Evolutionary conservation across 345 rosid genomes (phyloP).

Genomic region (Pugionium dolabratum): DNA sequence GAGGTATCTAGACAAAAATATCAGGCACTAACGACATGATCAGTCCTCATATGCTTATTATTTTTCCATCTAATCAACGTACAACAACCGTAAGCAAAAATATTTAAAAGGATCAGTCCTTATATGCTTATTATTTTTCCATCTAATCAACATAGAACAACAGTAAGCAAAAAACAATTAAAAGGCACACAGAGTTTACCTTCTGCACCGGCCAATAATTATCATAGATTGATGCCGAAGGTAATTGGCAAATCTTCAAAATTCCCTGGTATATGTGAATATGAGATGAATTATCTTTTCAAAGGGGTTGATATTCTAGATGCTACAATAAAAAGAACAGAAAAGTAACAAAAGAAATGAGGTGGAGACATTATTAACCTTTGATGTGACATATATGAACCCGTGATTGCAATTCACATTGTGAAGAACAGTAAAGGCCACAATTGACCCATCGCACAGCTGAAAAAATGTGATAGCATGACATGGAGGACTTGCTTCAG

Average conservation of each 20-base stretch:
- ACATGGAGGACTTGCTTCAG: conserved; percentile 29
- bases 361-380: conserved; percentile 48
- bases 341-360: conserved; percentile 24
- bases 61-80: conserved; percentile 23
- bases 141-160: conserved; percentile 21
- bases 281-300: conserved; percentile 19
- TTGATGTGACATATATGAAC: conserved; percentile 88
- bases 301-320: conserved; percentile 26
- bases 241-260: conserved; percentile 92
- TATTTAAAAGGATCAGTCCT: conserved; percentile 18
- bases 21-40: conserved; percentile 24
- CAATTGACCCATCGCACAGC: conserved; percentile 92
- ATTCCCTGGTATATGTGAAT: conserved; percentile 58
- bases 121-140: conserved; percentile 3
- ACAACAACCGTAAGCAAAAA: conserved; percentile 15
- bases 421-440: conserved; percentile 96
- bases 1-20: conserved; percentile 62
- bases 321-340: conserved; percentile 17
- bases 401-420: conserved; percentile 97
- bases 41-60: conserved; percentile 16
- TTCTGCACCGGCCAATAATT: conserved; percentile 98
- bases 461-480: conserved; percentile 46
- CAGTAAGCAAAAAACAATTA: conserved; percentile 1
- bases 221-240: conserved; percentile 79
- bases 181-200: conserved; percentile 41